Conservation (phyloP, 495 filamentous ascomycete genomes). For the Tuber calosporum region DNA sequence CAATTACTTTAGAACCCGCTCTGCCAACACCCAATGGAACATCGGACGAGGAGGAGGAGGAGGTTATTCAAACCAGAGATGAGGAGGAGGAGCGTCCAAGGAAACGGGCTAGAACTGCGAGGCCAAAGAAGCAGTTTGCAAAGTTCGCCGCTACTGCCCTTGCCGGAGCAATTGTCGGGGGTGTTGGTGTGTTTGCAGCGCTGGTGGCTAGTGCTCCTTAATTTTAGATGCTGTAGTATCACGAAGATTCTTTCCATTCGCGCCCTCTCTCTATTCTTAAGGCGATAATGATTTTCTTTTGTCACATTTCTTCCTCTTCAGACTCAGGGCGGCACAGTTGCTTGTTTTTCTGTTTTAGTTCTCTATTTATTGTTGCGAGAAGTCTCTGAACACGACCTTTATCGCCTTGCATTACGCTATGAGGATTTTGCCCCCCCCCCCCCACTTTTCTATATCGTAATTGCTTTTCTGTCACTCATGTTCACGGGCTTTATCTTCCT, state of each 20-base stretch:
- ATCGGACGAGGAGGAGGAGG: conserved; percentile 8
- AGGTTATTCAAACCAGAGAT: conserved; percentile 12
- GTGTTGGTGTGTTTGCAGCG: conserved; percentile 49
- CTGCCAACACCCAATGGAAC: conserved; percentile 17
- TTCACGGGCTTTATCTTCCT: neutral
- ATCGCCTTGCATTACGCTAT: neutral
- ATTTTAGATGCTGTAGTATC: neutral
- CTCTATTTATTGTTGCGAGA: neutral
- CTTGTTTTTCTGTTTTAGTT: conserved; percentile 1
- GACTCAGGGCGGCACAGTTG: neutral
- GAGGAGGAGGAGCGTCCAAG: conserved; percentile 25
- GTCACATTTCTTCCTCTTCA: conserved; percentile 2
- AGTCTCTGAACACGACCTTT: neutral
- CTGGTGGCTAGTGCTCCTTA: conserved; percentile 43
- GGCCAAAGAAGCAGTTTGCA: conserved; percentile 31
- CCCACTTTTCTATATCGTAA: neutral
- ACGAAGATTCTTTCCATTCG: neutral
- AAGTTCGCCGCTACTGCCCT: conserved; percentile 47
- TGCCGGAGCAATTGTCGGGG: conserved; percentile 47
- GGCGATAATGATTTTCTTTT: neutral
- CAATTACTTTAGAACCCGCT: neutral
- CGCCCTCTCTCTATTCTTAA: neutral
- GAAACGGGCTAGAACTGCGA: conserved; percentile 30
- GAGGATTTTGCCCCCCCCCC: neutral
- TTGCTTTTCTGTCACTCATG: neutral